Base-by-base conservation (phyloP, 257 asterid genomes). In the Solanum peruvianum region DNA sequence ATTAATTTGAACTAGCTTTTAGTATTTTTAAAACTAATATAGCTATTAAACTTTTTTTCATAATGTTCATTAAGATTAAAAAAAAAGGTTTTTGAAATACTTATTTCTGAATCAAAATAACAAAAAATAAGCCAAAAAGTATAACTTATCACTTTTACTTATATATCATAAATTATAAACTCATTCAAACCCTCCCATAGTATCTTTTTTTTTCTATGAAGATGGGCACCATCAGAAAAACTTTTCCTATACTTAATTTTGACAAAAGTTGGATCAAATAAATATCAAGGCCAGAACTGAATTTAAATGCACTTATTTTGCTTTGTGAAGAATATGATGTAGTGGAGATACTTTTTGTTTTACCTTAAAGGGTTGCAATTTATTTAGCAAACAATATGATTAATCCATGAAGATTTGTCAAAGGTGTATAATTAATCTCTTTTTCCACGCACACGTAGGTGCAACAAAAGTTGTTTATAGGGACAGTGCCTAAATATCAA, bases 371-470 rank as follows among this genome's bases (percentile, higher is more conserved):
- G 47, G 35, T 72, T 35, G 80, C 80, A 72, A 6, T 39, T 75
- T 75, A 75, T 20, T 39, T 75, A 47, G 5, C 2, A 9, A 35
- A 72, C 35, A 35, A 1, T 23, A 75, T 41, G 7, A 23, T 75
- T 23, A 75, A 76, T 41, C 83, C 83, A n/a, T 31, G 60, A 76
- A 76, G 37, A 35, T 31, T 42, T 42, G 85, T 47, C 37, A 83
- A 58, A 89, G 86, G 76, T 73, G 39, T 87, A 87, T 78, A 64
- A 75, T 87, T 85, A 47, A 82, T 66, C 62, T 67, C 83, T 87
- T 86, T 67, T 45, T 29, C 60, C 33, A 85, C 27, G 47, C 89
- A 89, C 89, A 83, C 78, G 87, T 75, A 77, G 39, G 87, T 67
- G 60, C 39, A 82, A 71, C 25, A 72, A 27, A 71, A 41, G 42